A percentile compares a stretch with the other conserved stretches of the same genome.
These are phyloP conservation scores for Myxozyma nipponensis DNA, from an alignment of 805 yeast species.

Conservation along the genomic window DNA sequence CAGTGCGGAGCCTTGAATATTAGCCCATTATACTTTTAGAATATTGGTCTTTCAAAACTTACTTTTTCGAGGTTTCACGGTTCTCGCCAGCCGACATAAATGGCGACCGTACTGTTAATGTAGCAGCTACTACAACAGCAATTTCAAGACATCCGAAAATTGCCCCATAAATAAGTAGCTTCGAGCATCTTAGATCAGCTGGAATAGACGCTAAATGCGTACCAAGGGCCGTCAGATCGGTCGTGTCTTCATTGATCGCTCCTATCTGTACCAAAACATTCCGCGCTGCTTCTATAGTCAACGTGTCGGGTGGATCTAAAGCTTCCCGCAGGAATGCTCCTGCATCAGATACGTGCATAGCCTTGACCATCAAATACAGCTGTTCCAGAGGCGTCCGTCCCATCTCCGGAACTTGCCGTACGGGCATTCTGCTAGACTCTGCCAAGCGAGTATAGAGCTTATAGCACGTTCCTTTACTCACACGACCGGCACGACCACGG, in stretches of 20 bases:
- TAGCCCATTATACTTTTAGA: neutral
- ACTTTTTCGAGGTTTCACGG: conserved; percentile 57
- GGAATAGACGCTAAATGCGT: conserved; percentile 76
- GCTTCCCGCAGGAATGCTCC: conserved; percentile 66
- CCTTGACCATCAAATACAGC: conserved; percentile 73
- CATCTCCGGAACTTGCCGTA: conserved; percentile 85
- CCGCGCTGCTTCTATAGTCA: conserved; percentile 51
- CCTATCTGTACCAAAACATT: conserved; percentile 64
- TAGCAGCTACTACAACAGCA: conserved; percentile 76
- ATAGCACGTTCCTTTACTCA: conserved; percentile 74
- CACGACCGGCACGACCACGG: conserved; percentile 98
- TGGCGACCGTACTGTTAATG: conserved; percentile 70
- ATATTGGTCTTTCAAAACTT: neutral
- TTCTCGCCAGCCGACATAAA: conserved; percentile 60
- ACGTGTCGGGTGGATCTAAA: conserved; percentile 69
- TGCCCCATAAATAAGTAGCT: conserved; percentile 71
- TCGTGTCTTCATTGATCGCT: conserved; percentile 50
- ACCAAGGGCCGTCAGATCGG: conserved; percentile 70
- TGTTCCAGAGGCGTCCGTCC: conserved; percentile 79
- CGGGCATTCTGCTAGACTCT: conserved; percentile 53
- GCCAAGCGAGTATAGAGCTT: conserved; percentile 68
- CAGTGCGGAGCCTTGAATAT: conserved; percentile 21
- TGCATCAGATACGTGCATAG: conserved; percentile 81
- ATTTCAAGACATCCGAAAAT: conserved; percentile 77
- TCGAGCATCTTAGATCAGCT: conserved; percentile 78